Evolutionary conservation across 306 rosid genomes (phyloP), one percentile per base, ranked within the genome.

Genomic region (Quercus bicolor): DNA sequence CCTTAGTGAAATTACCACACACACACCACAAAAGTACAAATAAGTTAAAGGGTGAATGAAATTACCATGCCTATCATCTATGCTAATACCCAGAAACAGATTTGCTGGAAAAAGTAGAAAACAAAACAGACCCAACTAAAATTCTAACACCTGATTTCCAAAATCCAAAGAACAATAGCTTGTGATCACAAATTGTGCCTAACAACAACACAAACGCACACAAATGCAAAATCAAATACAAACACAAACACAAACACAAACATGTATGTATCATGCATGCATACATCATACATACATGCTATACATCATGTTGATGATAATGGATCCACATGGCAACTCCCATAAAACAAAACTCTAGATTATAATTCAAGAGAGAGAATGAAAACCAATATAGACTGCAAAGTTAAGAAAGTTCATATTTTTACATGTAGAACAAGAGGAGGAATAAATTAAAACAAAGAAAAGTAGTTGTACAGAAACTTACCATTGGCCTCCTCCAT

Each of bases 401-500:
- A 60, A 60, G 14, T 29, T 28, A 13, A 28, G 69, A 4, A 16
- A 62, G 70, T 37, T 64, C 70, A 64, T 2, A 16, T 29, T 16
- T 5, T 3, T 64, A n/a, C 20, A 3, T 10, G 8, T 3, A 16
- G 45, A 69, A 81, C 57, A 60, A 59, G 56, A 70, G 51, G 20
- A 75, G 74, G 65, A 5, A 24, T 75, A 14, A 21, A 78, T 5
- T 21, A 33, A 34, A 28, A 0, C 2, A 13, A 54, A 21, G 11
- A 72, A 37, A 45, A 78, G 66, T 1, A 14, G 54, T 64, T 77
- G 73, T 20, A 9, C 43, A 68, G 72, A 70, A 69, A 16, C 53
- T 18, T 81, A 87, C 90, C 90, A 40, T 85, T 87, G 68, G 89
- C 82, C 43, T 74, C 90, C 70, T 83, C 88, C 96, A 88, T 90